Evolutionary conservation across 768 basidiomycete genomes (phyloP), one percentile per base, ranked within the genome.

Genomic region (Butyriboletus loyo): DNA sequence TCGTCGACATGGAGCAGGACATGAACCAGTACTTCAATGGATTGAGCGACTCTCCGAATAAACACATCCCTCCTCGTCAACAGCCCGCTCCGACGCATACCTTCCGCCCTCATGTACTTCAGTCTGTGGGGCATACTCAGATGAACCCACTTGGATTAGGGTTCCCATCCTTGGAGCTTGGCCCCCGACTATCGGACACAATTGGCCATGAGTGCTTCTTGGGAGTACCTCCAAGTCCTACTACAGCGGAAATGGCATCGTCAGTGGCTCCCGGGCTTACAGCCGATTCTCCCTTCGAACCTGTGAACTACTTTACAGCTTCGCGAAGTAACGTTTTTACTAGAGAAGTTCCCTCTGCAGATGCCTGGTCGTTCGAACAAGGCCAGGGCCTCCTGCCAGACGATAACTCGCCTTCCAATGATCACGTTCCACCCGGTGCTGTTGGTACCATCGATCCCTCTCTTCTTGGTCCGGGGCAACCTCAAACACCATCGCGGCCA

Each of bases 371-470:
- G 7, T 41, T 57, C 28, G 54, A 47, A 17, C 54, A 52, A 19
- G 49, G 38, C 4, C 56, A 48, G 7, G 17, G 7, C 34, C 13
- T 46, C 1, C 25, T 40, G 3, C 47, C 35, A 15, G 45, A 50
- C 13, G 30, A 46, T 14, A 9, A 32, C 24, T n/a, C 49, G 2
- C 39, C 47, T 46, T 36, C 54, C 19, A 7, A n/a, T n/a, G 14
- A 46, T 32, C 34, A 31, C 3, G 22, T 34, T 19, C 35, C 40
- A 11, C 19, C 56, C 14, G 19, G 34, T 10, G 21, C 34, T 34
- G 38, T 25, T 9, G 57, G 58, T 21, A 69, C 68, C 5, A 69
- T 69, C n/a, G 55, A 69, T 47, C 68, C 69, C 3, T 69, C 68
- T 15, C 57, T 69, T 27, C 65, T 69, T 14, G 59, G 61, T 25